Evolutionary conservation across 2,329 filamentous ascomycete species (phyloP), one percentile per base, ranked within the genome.

Genomic region (Fusarium sp.): DNA sequence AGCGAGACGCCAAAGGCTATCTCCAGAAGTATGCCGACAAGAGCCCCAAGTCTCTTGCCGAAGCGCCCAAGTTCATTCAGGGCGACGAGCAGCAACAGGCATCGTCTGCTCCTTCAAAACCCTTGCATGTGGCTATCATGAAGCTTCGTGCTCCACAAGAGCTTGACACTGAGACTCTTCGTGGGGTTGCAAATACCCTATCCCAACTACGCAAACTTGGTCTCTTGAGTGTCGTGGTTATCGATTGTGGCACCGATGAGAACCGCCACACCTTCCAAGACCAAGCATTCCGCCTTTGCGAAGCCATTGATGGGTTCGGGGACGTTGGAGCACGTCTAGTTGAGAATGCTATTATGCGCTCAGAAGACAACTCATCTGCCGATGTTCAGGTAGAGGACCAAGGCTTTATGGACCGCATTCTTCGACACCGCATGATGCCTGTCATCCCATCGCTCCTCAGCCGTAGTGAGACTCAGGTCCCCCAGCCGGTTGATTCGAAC

Each of bases 1-100:
- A 95, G 83, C 91, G 96, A 77, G 96, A 99, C 84, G 95, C 95
- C 56, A 95, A 93, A 82, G 92, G 94, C 40, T 99, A 98, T 80
- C 88, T 99, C 17, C 93, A 96, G 76, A 95, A 94, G 70, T 97
- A 98, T 81, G 92, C 76, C 72, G 78, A 74, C 76, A 80, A 81
- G 57, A 75, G 77, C 7, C 69, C 73, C 49, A 75, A 79, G 67
- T 72, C 78, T 16, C 33, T 74, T 46, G 56, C 64, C 77, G 72
- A 71, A 63, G 62, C 64, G 67, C 78, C 74, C 64, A 80, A 84
- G 61, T 83, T 84, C 62, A 77, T 83, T 51, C 80, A 85, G 69
- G 80, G 82, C n/a, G 64, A 69, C 14, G 66, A 65, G 40, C 62
- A 70, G 11, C 63, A 73, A 36, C 64, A 74, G 17, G 14, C 62